Conservation (phyloP, 495 filamentous ascomycete species). For the Penicillium herquei region DNA sequence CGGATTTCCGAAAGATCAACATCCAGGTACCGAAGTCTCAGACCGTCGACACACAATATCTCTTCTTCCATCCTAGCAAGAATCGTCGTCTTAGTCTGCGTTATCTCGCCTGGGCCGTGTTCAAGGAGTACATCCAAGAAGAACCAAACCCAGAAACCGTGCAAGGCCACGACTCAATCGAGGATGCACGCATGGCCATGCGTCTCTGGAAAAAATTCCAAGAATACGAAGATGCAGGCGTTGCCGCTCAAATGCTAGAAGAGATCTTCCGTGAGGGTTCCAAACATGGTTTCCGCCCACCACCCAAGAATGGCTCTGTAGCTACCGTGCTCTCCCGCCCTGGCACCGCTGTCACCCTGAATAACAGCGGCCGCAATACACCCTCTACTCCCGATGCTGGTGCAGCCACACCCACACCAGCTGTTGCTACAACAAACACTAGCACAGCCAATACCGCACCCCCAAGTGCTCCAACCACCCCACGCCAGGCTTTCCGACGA, state of each 20-base stretch:
- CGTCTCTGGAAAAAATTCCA: conserved; percentile 87
- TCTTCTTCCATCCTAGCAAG: conserved; percentile 68
- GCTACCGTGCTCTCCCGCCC: conserved; percentile 41
- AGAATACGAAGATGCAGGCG: conserved; percentile 82
- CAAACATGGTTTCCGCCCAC: conserved; percentile 72
- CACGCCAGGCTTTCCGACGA: conserved; percentile 45
- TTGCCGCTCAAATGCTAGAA: conserved; percentile 69
- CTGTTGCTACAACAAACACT: conserved; percentile 5
- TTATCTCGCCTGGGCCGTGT: conserved; percentile 82
- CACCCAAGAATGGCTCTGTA: conserved; percentile 39
- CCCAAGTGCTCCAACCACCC: conserved; percentile 43
- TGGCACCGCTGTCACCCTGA: conserved; percentile 45
- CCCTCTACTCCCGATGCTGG: conserved; percentile 37
- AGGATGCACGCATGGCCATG: conserved; percentile 87
- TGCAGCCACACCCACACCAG: conserved; percentile 14
- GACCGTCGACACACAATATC: conserved; percentile 86
- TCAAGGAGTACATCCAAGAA: conserved; percentile 88
- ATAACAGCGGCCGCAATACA: conserved; percentile 44
- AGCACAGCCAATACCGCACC: conserved; percentile 9
- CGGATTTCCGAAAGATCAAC: conserved; percentile 96
- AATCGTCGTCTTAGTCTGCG: conserved; percentile 79
- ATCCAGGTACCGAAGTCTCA: conserved; percentile 91
- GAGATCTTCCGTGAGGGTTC: conserved; percentile 76
- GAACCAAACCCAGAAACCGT: conserved; percentile 51
- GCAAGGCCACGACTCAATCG: conserved; percentile 79